These are phyloP conservation scores for Boletus rubropictus DNA, from an alignment of 768 basidiomycete genomes.

Conservation along the genomic window DNA sequence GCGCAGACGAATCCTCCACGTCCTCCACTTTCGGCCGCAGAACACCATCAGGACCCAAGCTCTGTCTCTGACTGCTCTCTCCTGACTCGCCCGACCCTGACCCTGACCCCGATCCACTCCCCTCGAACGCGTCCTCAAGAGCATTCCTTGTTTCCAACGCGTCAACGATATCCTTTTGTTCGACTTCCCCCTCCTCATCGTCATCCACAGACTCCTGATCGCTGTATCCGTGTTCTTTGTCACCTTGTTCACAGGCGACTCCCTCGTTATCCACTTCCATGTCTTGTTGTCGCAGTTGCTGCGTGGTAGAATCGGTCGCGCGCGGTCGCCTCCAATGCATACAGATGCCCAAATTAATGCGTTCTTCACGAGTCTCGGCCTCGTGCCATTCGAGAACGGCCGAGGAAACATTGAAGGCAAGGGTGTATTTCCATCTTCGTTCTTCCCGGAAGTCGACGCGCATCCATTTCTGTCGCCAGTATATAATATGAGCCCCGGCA, in stretches of 20 bases:
- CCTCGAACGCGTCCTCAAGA: conserved; percentile 56
- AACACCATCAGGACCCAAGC: conserved; percentile 22
- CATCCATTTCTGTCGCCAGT: conserved; percentile 80
- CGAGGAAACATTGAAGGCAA: conserved; percentile 78
- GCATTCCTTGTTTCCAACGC: conserved; percentile 47
- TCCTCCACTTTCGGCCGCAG: conserved; percentile 50
- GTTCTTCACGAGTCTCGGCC: conserved; percentile 57
- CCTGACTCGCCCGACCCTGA: conserved; percentile 29
- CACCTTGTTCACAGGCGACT: conserved; percentile 14
- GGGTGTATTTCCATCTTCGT: conserved; percentile 80
- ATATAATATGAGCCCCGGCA: conserved; percentile 8
- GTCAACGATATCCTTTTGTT: conserved; percentile 51
- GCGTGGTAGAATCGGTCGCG: conserved; percentile 21
- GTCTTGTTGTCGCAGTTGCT: conserved; percentile 31
- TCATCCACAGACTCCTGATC: conserved; percentile 48
- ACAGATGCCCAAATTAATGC: conserved; percentile 60
- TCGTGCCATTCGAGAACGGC: conserved; percentile 87
- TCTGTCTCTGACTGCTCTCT: conserved; percentile 34
- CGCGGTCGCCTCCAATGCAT: conserved; percentile 55
- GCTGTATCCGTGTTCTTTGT: conserved; percentile 23
- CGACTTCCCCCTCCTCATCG: conserved; percentile 54
- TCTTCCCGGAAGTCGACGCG: conserved; percentile 93
- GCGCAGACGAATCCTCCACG: conserved; percentile 48
- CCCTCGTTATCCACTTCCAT: conserved; percentile 30
- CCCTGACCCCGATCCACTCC: conserved; percentile 22